These are phyloP conservation scores for Tetrahymena malaccensis DNA, from an alignment of 73 alveolate genomes.

Conservation along the genomic window DNA sequence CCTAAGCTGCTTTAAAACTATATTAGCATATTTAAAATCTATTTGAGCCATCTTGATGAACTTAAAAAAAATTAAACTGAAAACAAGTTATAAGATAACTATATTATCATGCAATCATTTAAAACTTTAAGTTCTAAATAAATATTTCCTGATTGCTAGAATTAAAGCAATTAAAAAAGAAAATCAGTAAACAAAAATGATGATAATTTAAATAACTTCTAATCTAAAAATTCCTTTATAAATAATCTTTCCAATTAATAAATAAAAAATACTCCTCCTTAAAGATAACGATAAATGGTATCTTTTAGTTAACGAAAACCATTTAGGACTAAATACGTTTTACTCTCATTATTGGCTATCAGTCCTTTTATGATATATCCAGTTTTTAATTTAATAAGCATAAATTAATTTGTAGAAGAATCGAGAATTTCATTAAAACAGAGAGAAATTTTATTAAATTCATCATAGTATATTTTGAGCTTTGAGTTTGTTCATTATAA, in stretches of 20 bases:
- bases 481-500: not conserved
- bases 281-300: not conserved
- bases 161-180: too few relatives aligned
- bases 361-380: not conserved
- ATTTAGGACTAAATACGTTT: too few relatives aligned
- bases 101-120: not conserved
- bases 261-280: too few relatives aligned
- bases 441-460: not conserved
- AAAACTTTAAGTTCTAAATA: not conserved
- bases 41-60: not conserved
- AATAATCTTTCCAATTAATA: too few relatives aligned
- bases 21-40: too few relatives aligned
- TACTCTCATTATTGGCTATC: not conserved
- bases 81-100: too few relatives aligned
- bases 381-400: too few relatives aligned
- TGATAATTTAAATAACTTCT: too few relatives aligned
- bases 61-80: not conserved
- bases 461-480: not conserved
- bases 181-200: not conserved
- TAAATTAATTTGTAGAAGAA: not conserved
- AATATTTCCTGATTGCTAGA: too few relatives aligned
- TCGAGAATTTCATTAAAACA: not conserved
- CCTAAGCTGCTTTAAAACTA: not conserved
- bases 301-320: not conserved
- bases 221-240: too few relatives aligned